These are phyloP conservation scores for Cucurbitaria berberidis DNA, from an alignment of 2,329 filamentous ascomycete genomes.

Conservation along the genomic window DNA sequence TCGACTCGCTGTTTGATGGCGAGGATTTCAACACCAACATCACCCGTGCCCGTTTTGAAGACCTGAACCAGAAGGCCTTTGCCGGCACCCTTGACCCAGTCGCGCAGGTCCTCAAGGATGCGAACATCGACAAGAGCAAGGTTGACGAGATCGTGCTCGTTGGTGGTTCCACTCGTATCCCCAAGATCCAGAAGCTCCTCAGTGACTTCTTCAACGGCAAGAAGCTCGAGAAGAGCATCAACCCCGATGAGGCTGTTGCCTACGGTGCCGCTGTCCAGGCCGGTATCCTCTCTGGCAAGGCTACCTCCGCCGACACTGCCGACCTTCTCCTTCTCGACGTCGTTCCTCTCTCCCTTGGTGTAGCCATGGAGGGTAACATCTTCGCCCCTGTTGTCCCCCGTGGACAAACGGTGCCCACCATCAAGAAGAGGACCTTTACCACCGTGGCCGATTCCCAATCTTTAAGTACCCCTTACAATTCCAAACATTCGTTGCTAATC, in stretches of 20 bases:
- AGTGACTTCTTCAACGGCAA: slow-evolving; percentile 99
- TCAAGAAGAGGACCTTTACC: slow-evolving; percentile 91
- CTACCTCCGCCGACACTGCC: slow-evolving; percentile 89
- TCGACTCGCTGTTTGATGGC: slow-evolving; percentile 97
- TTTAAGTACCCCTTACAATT: too few relatives aligned
- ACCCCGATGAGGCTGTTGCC: slow-evolving; percentile 98
- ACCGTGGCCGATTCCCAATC: slow-evolving; percentile 79
- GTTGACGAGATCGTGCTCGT: slow-evolving; percentile 99
- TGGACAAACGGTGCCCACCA: slow-evolving; percentile 60
- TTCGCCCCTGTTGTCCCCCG: slow-evolving; percentile 88
- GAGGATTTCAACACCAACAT: slow-evolving; percentile 98
- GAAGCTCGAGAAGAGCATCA: slow-evolving; percentile 99
- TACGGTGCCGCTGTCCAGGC: slow-evolving; percentile 99
- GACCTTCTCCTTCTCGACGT: slow-evolving; percentile 97
- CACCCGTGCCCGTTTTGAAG: slow-evolving; percentile 98
- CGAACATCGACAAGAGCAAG: slow-evolving; percentile 81
- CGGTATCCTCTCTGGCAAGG: slow-evolving; percentile 98
- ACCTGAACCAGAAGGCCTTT: slow-evolving; percentile 96
- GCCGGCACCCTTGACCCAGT: slow-evolving; percentile 92
- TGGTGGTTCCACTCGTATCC: slow-evolving; percentile 98
- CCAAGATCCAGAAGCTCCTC: slow-evolving; percentile 97
- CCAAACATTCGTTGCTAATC: too few relatives aligned
- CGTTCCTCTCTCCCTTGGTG: slow-evolving; percentile 93
- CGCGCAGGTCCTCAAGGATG: slow-evolving; percentile 95
- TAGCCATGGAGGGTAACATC: slow-evolving; percentile 99